Evolutionary conservation across 345 rosid genomes (phyloP).

Genomic region (Excoecaria cochinchinensis): DNA sequence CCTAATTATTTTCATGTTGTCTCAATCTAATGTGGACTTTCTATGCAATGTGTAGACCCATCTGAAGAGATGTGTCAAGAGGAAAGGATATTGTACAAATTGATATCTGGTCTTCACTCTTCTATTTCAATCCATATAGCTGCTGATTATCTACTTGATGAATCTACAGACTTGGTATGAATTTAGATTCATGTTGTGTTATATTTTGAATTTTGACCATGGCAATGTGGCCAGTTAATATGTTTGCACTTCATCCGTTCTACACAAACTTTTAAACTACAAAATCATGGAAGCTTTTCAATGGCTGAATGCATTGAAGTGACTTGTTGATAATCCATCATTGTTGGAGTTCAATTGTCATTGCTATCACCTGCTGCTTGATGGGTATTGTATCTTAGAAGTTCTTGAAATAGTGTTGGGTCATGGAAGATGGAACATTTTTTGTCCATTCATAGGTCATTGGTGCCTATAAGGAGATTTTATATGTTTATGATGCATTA

Average conservation of each 20-base stretch:
- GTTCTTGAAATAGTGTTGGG: neutral
- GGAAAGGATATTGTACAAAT: constrained; percentile 78
- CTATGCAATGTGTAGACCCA: constrained; percentile 49
- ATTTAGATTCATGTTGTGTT: constrained; percentile 11
- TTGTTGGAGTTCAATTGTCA: neutral
- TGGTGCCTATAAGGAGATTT: neutral
- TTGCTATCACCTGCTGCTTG: neutral
- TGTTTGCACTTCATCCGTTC: constrained; percentile 2
- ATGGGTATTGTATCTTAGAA: neutral
- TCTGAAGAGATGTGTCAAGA: constrained; percentile 78
- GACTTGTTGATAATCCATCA: neutral
- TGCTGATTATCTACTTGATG: constrained; percentile 85
- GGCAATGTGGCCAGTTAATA: neutral
- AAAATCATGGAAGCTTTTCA: too few relatives aligned
- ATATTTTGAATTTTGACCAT: neutral
- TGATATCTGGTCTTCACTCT: constrained; percentile 96
- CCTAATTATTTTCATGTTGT: neutral
- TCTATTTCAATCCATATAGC: constrained; percentile 91
- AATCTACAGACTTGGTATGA: constrained; percentile 57
- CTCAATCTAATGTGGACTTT: neutral
- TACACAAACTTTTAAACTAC: neutral
- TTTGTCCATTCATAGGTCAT: neutral
- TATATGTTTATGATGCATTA: neutral
- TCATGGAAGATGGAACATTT: neutral
- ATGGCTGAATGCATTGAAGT: neutral